phyloP scores from a whole-genome alignment of 108 stramenopile genomes.

The Hondaea fermentalgiana region DNA sequence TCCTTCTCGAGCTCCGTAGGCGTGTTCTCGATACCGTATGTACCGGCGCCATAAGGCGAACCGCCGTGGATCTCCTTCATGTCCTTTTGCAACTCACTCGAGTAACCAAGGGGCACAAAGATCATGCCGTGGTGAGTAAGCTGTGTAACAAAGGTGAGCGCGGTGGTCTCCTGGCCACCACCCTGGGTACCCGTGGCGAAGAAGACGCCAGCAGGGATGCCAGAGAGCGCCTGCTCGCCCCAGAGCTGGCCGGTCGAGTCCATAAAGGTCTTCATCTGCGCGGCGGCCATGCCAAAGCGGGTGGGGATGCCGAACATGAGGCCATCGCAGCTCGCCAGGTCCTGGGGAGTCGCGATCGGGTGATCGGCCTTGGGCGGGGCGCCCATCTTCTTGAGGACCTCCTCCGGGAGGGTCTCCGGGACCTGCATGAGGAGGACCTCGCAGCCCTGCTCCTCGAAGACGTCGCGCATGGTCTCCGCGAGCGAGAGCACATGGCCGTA shows the following conservation, averaged over 20 bases:
- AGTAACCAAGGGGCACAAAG: slow-evolving; percentile 30
- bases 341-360: slow-evolving; percentile 39
- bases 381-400: slow-evolving; percentile 58
- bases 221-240: slow-evolving; percentile 35
- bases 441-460: slow-evolving; percentile 47
- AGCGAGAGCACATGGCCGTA: slow-evolving; percentile 52
- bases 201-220: slow-evolving; percentile 43
- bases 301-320: slow-evolving; percentile 61
- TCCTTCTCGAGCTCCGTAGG: too few relatives aligned
- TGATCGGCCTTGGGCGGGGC: slow-evolving; percentile 46
- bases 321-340: slow-evolving; percentile 54
- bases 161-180: slow-evolving; percentile 44
- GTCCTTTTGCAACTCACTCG: slow-evolving; percentile 20
- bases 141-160: slow-evolving; percentile 37
- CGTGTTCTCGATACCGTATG: slow-evolving; percentile 27
- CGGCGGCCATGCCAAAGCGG: slow-evolving; percentile 53
- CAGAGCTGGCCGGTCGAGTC: slow-evolving; percentile 38
- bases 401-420: slow-evolving; percentile 57
- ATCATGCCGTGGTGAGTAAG: slow-evolving; percentile 44
- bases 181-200: slow-evolving; percentile 34
- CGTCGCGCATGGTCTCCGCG: slow-evolving; percentile 43
- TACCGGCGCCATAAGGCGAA: slow-evolving; percentile 35
- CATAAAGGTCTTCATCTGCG: slow-evolving; percentile 43
- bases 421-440: slow-evolving; percentile 48
- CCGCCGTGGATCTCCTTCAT: slow-evolving; percentile 36